Evolutionary conservation across 805 yeast species (phyloP).

Genomic region (Ogataea trehalophila): DNA sequence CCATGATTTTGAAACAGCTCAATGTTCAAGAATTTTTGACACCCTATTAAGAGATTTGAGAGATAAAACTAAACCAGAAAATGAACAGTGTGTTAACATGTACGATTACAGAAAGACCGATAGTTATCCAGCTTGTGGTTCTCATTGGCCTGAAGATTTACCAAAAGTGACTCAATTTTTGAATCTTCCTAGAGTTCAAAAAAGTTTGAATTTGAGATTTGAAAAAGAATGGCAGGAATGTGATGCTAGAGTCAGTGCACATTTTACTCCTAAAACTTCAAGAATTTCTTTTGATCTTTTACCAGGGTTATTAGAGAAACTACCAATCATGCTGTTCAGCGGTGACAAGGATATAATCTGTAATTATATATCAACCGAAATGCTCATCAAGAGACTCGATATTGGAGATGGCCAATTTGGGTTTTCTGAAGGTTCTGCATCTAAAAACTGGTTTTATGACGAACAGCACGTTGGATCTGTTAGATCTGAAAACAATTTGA

Average conservation of each 20-base stretch:
- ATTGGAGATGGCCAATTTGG: constrained; percentile 63
- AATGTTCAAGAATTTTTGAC: constrained; percentile 40
- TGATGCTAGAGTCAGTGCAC: constrained; percentile 48
- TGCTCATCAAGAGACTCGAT: constrained; percentile 50
- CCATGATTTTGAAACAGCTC: constrained; percentile 21
- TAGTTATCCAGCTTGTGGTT: constrained; percentile 80
- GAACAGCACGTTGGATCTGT: constrained; percentile 35
- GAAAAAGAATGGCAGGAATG: constrained; percentile 71
- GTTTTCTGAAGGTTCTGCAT: constrained; percentile 31
- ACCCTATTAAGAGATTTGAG: constrained; percentile 32
- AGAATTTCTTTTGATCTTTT: constrained; percentile 60
- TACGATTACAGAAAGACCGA: constrained; percentile 74
- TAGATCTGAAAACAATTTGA: constrained; percentile 58
- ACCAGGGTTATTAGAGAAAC: constrained; percentile 55
- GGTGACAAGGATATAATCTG: constrained; percentile 91
- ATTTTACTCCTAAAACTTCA: constrained; percentile 48
- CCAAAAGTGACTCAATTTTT: constrained; percentile 47
- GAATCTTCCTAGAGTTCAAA: constrained; percentile 38
- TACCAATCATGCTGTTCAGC: constrained; percentile 69
- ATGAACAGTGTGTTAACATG: constrained; percentile 68
- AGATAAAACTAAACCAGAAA: constrained; percentile 20
- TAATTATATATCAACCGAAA: constrained; percentile 71
- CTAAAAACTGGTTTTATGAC: constrained; percentile 41
- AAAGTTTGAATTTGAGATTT: constrained; percentile 45
- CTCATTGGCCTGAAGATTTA: constrained; percentile 82